Evolutionary conservation across 306 rosid species (phyloP), one percentile per base, ranked within the genome.

Genomic region (Benincasa hispida): DNA sequence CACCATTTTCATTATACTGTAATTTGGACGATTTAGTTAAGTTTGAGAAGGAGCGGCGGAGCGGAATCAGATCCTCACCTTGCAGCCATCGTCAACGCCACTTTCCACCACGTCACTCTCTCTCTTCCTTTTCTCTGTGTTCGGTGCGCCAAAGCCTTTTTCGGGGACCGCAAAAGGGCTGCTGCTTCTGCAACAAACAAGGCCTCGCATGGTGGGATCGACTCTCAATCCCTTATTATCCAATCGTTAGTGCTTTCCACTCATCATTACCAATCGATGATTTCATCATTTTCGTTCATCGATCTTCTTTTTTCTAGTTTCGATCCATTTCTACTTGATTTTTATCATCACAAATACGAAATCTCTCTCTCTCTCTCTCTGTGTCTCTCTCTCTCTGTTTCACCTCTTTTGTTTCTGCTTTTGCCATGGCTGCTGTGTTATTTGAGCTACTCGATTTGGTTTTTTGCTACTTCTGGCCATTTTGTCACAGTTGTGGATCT

Each of bases 21-120:
- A n/a, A 11, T 45, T 12, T 45, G 50, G 50, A 17, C 5, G 17
- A 8, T 28, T 25, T 27, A 39, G 67, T 60, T 60, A 60, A 60
- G 5, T 13, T 63, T 63, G 21, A 15, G 68, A 15, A 30, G 21
- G 72, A n/a, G 10, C 9, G 30, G 28, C 6, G 9, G 24, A 37
- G 5, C 17, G 51, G 50, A 21, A 66, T 66, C 30, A 66, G 73
- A 66, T 66, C 30, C 47, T 8, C 73, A 11, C 18, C 51, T 19
- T 37, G 73, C 50, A 24, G 73, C 73, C 73, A 66, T 37, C 73
- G 73, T 66, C 73, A 66, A 66, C 73, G 73, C 51, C 51, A 39
- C 51, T 5, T 66, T 37, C 51, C 18, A 37, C 2, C 72, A 66
- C 51, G 5, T 7, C 6, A n/a, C 30, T 35, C 27, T 65, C 50